A percentile compares a stretch with the other conserved stretches of the same genome.
These are phyloP conservation scores for Exophiala oligosperma DNA, from an alignment of 2,329 filamentous ascomycete genomes.

Conservation along the genomic window DNA sequence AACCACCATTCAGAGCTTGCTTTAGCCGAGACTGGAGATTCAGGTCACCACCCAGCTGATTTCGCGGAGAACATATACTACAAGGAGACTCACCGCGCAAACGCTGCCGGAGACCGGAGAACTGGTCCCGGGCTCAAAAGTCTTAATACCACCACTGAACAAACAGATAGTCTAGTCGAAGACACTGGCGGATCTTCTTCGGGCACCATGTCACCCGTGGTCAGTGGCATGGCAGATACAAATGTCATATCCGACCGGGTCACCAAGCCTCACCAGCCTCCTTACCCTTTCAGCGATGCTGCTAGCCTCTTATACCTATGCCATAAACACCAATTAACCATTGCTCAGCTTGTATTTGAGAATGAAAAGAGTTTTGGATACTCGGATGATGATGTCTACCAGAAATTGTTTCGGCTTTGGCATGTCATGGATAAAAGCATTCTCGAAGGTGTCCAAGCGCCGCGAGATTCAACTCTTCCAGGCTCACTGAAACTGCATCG, in stretches of 20 bases:
- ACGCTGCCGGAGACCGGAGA: slow-evolving; percentile 13
- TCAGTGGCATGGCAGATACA: background rate
- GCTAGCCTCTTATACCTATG: slow-evolving; percentile 19
- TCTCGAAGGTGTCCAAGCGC: slow-evolving; percentile 25
- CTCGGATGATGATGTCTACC: slow-evolving; percentile 20
- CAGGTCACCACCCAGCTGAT: slow-evolving; percentile 17
- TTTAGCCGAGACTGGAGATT: slow-evolving; percentile 6
- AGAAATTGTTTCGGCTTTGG: slow-evolving; percentile 23
- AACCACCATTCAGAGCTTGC: too few species aligned
- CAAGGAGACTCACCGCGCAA: slow-evolving; percentile 18
- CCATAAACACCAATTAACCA: slow-evolving; percentile 25
- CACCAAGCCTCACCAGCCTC: slow-evolving; percentile 2
- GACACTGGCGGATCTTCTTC: too few species aligned
- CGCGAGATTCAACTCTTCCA: slow-evolving; percentile 16
- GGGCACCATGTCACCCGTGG: too few species aligned
- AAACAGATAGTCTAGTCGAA: too few species aligned
- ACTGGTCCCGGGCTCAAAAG: too few species aligned
- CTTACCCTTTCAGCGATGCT: slow-evolving; percentile 23
- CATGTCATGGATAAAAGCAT: slow-evolving; percentile 27
- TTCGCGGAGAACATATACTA: slow-evolving; percentile 21
- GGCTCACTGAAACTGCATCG: slow-evolving; percentile 24
- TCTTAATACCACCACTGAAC: too few species aligned
- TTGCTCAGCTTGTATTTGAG: slow-evolving; percentile 25
- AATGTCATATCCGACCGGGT: too few species aligned
- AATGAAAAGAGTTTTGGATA: slow-evolving; percentile 24